Percentiles rank a stretch among this genome's conserved stretches.
Evolutionary conservation across 2,329 filamentous ascomycete species (phyloP).

Genomic region (Aspergillus fijiensis): DNA sequence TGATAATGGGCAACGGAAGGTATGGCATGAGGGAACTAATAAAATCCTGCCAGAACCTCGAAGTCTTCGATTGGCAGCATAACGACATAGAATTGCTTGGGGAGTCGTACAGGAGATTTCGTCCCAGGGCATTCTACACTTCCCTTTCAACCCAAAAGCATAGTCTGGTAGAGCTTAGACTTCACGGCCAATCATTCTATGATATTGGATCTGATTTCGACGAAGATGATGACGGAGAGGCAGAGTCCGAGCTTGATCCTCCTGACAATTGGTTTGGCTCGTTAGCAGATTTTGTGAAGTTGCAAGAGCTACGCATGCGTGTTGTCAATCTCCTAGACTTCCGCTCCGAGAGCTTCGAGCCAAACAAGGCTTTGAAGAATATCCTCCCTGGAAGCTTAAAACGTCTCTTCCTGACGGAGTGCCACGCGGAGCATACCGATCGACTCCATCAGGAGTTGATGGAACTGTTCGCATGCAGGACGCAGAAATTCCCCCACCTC

Average conservation of each 20-base stretch:
- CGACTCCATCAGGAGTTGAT: background rate
- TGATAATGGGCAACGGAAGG: no score
- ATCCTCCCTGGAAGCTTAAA: background rate
- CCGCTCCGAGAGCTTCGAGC: background rate
- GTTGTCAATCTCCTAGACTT: constrained; percentile 2
- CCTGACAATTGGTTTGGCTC: constrained; percentile 7
- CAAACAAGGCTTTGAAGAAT: background rate
- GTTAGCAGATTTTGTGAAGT: constrained; percentile 1
- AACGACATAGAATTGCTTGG: no score
- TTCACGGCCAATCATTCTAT: background rate
- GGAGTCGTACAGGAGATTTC: no score
- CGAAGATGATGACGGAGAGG: background rate
- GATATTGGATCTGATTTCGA: no score
- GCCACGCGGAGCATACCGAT: background rate
- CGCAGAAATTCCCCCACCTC: no score
- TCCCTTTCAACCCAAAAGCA: no score
- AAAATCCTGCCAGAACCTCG: no score
- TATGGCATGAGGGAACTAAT: no score
- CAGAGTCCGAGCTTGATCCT: background rate
- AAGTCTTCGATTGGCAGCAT: no score
- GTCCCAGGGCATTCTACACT: no score
- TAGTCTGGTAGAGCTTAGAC: background rate
- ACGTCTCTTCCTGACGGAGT: background rate
- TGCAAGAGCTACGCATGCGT: background rate
- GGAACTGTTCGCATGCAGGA: background rate